A percentile compares a stretch with the other conserved stretches of the same genome.
Conservation (phyloP, 768 basidiomycete genomes). For the Hygrophorus russula region DNA sequence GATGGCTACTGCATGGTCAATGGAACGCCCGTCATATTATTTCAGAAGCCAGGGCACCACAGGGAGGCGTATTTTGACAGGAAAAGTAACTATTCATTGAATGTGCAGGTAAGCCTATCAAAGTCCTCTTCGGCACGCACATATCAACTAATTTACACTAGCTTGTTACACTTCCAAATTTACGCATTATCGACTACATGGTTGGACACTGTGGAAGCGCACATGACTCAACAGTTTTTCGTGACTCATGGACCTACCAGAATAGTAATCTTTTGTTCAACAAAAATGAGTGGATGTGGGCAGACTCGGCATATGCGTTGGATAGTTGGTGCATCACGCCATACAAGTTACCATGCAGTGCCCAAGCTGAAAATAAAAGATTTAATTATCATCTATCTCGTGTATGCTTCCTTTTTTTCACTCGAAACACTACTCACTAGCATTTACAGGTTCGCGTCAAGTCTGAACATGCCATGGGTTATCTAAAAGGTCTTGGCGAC, state of each 20-base stretch:
- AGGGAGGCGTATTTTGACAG: conserved; percentile 25
- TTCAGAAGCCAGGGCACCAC: conserved; percentile 18
- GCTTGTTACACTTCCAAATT: conserved; percentile 17
- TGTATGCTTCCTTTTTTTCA: too few relatives aligned
- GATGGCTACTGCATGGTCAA: conserved; percentile 21
- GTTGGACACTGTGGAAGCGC: conserved; percentile 17
- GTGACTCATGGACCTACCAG: conserved; percentile 9
- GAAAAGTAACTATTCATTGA: conserved; percentile 19
- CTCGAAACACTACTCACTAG: too few relatives aligned
- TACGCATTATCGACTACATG: conserved; percentile 18
- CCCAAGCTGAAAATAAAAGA: too few relatives aligned
- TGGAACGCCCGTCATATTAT: conserved; percentile 20
- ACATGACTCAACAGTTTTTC: conserved; percentile 15
- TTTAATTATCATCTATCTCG: too few relatives aligned
- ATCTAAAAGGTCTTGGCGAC: conserved; percentile 13
- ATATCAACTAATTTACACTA: conserved; percentile 2
- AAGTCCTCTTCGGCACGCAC: not conserved
- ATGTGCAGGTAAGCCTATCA: conserved; percentile 17
- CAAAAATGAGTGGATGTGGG: conserved; percentile 16
- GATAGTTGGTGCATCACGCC: conserved; percentile 18
- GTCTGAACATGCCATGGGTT: conserved; percentile 19
- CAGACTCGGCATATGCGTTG: conserved; percentile 19
- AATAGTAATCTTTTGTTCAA: conserved; percentile 9
- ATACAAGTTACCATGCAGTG: conserved; percentile 16
- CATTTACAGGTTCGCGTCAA: conserved; percentile 1